Percentiles rank a stretch among this genome's conserved stretches.
Evolutionary conservation across 441 rosid species (phyloP).

Genomic region (Rhodomyrtus psidioides): DNA sequence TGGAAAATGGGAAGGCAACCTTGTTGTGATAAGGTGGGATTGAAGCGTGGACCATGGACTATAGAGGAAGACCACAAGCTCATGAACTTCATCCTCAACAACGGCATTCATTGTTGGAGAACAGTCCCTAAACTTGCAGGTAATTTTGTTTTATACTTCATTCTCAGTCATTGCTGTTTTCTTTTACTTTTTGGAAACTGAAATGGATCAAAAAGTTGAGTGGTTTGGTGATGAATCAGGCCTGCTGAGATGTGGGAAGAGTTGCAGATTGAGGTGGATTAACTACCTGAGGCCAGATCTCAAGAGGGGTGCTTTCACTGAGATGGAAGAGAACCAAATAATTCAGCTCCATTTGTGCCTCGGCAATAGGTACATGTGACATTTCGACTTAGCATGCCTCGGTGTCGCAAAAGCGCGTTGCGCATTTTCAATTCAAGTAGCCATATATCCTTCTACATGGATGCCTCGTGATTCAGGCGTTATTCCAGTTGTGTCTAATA

Average conservation of each 20-base stretch:
- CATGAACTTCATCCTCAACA: neutral
- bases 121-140: neutral
- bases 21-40: slow-evolving; percentile 1
- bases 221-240: slow-evolving; percentile 28
- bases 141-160: neutral
- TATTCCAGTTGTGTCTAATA: neutral
- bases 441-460: neutral
- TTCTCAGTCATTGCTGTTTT: neutral
- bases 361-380: slow-evolving; percentile 56
- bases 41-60: slow-evolving; percentile 3
- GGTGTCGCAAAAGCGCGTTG: neutral
- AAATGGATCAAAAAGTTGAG: neutral
- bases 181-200: neutral
- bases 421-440: neutral
- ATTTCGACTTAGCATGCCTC: neutral
- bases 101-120: neutral
- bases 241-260: slow-evolving; percentile 79
- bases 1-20: slow-evolving; percentile 1
- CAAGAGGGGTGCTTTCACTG: slow-evolving; percentile 72
- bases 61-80: neutral
- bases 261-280: slow-evolving; percentile 90
- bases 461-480: neutral
- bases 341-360: slow-evolving; percentile 70
- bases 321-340: slow-evolving; percentile 64
- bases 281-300: slow-evolving; percentile 90